A percentile compares a stretch with the other conserved stretches of the same genome.
Evolutionary conservation across 2,329 filamentous ascomycete species (phyloP).

Genomic region (Emergomyces pasteurianus): DNA sequence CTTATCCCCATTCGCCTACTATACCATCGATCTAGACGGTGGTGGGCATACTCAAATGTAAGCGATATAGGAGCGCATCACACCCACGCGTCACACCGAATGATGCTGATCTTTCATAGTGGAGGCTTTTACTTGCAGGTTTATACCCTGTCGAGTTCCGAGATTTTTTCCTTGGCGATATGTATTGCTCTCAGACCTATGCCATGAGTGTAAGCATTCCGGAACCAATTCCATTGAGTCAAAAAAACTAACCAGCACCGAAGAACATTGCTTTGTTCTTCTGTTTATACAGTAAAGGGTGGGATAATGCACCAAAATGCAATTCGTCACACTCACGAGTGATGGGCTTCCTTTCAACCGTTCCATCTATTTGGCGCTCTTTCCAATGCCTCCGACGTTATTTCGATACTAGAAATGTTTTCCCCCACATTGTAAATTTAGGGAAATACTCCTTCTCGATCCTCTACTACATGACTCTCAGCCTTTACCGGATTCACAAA

Average conservation of each 20-base stretch:
- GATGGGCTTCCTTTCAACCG: slow-evolving; percentile 69
- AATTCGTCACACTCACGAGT: slow-evolving; percentile 76
- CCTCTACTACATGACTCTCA: slow-evolving; percentile 63
- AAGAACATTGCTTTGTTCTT: slow-evolving; percentile 89
- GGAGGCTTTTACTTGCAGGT: slow-evolving; percentile 72
- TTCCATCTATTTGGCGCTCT: slow-evolving; percentile 83
- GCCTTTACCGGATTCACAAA: slow-evolving; percentile 66
- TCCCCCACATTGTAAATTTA: slow-evolving; percentile 85
- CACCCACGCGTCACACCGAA: background rate
- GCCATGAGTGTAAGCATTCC: slow-evolving; percentile 58
- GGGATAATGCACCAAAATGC: slow-evolving; percentile 62
- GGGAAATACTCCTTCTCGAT: slow-evolving; percentile 87
- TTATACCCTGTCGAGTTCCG: slow-evolving; percentile 90
- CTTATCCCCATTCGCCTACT: slow-evolving; percentile 65
- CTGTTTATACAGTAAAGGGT: slow-evolving; percentile 73
- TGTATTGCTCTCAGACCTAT: slow-evolving; percentile 94
- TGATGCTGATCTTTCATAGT: slow-evolving; percentile 41
- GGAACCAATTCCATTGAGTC: background rate
- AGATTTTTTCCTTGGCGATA: slow-evolving; percentile 95
- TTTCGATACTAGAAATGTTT: slow-evolving; percentile 70
- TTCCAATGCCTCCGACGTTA: slow-evolving; percentile 87
- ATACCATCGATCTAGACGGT: slow-evolving; percentile 64
- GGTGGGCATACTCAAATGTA: slow-evolving; percentile 84
- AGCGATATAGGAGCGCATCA: slow-evolving; percentile 24
- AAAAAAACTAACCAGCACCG: slow-evolving; percentile 10